Evolutionary conservation across 192 early-diverging fungal genomes (phyloP), one percentile per base, ranked within the genome.

Genomic region (Coemansia sp.): DNA sequence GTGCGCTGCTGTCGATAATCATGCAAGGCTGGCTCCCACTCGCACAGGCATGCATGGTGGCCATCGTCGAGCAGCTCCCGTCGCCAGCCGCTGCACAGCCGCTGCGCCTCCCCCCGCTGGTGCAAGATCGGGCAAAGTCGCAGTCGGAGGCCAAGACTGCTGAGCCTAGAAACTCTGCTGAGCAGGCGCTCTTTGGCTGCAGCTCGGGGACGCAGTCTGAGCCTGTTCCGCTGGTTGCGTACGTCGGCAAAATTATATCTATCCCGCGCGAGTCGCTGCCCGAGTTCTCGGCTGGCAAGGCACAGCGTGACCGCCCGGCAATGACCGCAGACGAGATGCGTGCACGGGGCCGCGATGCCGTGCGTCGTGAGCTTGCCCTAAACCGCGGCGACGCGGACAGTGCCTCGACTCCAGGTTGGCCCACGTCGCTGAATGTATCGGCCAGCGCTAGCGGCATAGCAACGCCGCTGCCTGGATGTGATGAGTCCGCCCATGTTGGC

Each of bases 11-110:
- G 29, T 85, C 87, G 4, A 82, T 85, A 20, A 88, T 99, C 22
- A 92, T 96, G 78, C 78, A 79, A 24, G 92, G 92, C 62, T 99
- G 97, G 97, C 79, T 99, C 2, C 94, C 97, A 3, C 79, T 99
- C 39, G 87, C 94, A 5, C 81, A 85, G 3, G 82, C 92, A 20
- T 85, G 96, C 20, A 84, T 99, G 32, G 65, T 94, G 10, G 78
- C 92, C 0, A 87, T 91, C 8, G 79, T 97, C 7, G 89, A 98
- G 30, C 81, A 94, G 46, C 64, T 98, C 15, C 97, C 97, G 3
- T 87, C 85, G 4, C 97, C 97, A 0, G 50, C 72, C 9, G 79
- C 61, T 0, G 97, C 95, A 0, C 95, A 98, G 64, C 61, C 64
- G 18, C 41, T 84, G 14, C 82, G 94, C 20, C 78, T 97, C 20